These are phyloP conservation scores for Adenanthera pavonina DNA, from an alignment of 306 rosid genomes.

Conservation along the genomic window DNA sequence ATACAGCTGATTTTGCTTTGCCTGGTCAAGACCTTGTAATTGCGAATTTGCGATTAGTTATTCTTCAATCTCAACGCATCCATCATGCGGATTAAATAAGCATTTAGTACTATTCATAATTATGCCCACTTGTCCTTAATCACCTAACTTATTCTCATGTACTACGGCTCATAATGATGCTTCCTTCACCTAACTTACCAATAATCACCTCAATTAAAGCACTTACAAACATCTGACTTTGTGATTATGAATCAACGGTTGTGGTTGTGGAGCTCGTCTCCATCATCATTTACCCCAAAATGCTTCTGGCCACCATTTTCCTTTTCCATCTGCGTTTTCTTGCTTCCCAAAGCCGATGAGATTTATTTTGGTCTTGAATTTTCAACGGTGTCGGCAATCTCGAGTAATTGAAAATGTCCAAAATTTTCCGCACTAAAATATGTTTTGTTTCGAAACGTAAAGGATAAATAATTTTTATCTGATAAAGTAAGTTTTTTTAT, in stretches of 20 bases:
- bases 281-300: conserved; percentile 18
- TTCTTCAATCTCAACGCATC: not conserved
- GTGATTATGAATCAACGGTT: not conserved
- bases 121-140: conserved; percentile 13
- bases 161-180: not conserved
- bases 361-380: conserved; percentile 34
- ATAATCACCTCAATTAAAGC: not conserved
- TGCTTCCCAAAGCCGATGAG: conserved; percentile 47
- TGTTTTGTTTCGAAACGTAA: too few species aligned
- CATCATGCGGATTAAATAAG: not conserved
- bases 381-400: conserved; percentile 42
- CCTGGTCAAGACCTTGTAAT: not conserved
- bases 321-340: not conserved
- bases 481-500: too few species aligned
- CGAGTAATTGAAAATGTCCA: not conserved
- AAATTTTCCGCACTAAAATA: too few species aligned
- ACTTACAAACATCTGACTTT: not conserved
- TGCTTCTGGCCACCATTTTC: conserved; percentile 42
- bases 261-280: conserved; percentile 48
- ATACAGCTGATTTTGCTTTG: not conserved
- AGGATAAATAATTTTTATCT: too few species aligned
- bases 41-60: not conserved
- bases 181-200: not conserved
- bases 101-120: not conserved
- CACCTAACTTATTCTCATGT: not conserved